These are phyloP conservation scores for Myriosclerotinia duriaeana DNA, from an alignment of 2,329 filamentous ascomycete genomes.

Conservation along the genomic window DNA sequence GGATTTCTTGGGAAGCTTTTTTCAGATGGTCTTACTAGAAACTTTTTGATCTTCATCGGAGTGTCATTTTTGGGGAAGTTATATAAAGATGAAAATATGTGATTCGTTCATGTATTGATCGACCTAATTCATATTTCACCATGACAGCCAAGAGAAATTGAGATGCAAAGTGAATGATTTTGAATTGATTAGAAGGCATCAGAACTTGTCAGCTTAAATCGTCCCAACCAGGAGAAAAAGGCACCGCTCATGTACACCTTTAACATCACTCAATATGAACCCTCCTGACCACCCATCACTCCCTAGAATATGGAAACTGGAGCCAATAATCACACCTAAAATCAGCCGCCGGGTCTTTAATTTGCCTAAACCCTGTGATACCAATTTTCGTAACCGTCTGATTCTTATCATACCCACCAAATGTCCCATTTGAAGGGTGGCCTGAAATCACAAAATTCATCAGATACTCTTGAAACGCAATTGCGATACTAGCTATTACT, in stretches of 20 bases:
- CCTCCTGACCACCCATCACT: not conserved
- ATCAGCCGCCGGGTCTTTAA: constrained; percentile 35
- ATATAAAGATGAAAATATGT: not conserved
- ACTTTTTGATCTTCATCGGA: not conserved
- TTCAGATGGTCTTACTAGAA: not conserved
- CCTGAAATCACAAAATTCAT: constrained; percentile 40
- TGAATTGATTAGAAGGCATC: not conserved
- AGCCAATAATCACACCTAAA: constrained; percentile 41
- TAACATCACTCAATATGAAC: no score
- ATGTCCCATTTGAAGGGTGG: constrained; percentile 32
- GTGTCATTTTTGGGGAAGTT: not conserved
- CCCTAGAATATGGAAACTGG: constrained; percentile 22
- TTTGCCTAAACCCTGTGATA: constrained; percentile 16
- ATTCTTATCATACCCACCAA: constrained; percentile 29
- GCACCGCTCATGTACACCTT: no score
- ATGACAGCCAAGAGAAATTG: not conserved
- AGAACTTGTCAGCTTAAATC: not conserved
- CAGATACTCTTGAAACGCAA: constrained; percentile 42
- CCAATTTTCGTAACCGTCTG: constrained; percentile 25
- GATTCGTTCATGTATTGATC: not conserved
- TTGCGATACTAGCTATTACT: constrained; percentile 39
- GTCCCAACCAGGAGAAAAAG: not conserved
- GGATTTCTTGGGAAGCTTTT: not conserved
- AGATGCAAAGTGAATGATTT: not conserved
- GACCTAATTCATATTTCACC: constrained; percentile 4